phyloP scores from a whole-genome alignment of 106 monocot genomes.

The Dactylorhiza incarnata region DNA sequence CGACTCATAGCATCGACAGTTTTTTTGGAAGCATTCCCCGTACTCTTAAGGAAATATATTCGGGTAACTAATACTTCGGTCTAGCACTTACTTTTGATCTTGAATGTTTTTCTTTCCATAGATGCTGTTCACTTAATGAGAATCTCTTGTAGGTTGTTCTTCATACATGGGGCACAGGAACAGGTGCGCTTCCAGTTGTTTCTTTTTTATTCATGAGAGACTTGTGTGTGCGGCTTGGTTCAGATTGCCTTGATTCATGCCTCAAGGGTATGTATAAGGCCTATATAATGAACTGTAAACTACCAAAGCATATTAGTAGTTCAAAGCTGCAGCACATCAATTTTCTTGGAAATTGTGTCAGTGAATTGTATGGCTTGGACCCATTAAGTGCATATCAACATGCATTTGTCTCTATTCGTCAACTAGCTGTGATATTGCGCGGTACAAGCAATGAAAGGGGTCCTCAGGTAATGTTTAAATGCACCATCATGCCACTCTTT shows the following conservation, averaged over 20 bases:
- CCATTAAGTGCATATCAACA: slow-evolving; percentile 68
- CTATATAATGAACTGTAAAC: slow-evolving; percentile 78
- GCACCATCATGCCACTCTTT: not conserved
- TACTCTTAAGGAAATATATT: slow-evolving; percentile 80
- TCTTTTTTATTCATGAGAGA: slow-evolving; percentile 93
- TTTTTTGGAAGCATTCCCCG: slow-evolving; percentile 79
- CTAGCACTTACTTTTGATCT: not conserved
- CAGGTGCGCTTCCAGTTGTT: slow-evolving; percentile 69
- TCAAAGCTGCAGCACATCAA: slow-evolving; percentile 82
- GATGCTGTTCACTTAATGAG: not conserved
- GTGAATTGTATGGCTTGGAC: slow-evolving; percentile 79
- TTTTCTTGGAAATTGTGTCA: slow-evolving; percentile 91
- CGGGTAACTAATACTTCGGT: slow-evolving; percentile 43
- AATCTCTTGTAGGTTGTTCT: slow-evolving; percentile 48
- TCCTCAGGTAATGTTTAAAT: slow-evolving; percentile 37
- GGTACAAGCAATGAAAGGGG: slow-evolving; percentile 70
- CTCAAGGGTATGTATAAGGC: slow-evolving; percentile 91
- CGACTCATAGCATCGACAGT: slow-evolving; percentile 82
- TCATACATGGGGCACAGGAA: slow-evolving; percentile 84
- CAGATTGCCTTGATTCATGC: slow-evolving; percentile 84
- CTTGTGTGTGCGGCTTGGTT: slow-evolving; percentile 75
- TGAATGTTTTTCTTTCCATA: not conserved
- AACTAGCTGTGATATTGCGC: slow-evolving; percentile 65
- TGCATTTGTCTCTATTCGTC: slow-evolving; percentile 89
- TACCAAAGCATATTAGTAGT: slow-evolving; percentile 54